Percentiles rank a stretch among this genome's conserved stretches.
phyloP scores from a whole-genome alignment of 768 basidiomycete species.

The Calocybe indica region DNA sequence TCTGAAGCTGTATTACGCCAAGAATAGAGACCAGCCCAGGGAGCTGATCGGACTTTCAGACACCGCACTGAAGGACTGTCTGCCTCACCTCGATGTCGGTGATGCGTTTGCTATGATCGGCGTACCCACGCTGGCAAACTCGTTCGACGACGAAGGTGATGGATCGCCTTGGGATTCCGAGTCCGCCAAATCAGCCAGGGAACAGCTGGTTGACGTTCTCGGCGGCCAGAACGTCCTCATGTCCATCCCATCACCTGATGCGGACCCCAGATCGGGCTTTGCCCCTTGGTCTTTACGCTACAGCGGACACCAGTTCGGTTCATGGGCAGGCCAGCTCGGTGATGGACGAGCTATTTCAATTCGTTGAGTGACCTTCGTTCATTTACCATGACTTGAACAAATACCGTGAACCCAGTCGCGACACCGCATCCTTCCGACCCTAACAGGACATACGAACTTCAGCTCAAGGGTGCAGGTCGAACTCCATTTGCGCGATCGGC shows the following conservation, averaged over 20 bases:
- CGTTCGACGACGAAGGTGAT: constrained; percentile 29
- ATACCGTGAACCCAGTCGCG: constrained; percentile 46
- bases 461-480: constrained; percentile 91
- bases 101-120: constrained; percentile 72
- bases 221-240: constrained; percentile 73
- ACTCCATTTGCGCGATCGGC: constrained; percentile 92
- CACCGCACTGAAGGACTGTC: constrained; percentile 61
- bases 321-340: constrained; percentile 91
- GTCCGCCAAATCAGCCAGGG: constrained; percentile 40
- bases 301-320: constrained; percentile 86
- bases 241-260: constrained; percentile 23
- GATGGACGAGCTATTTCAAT: constrained; percentile 95
- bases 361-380: constrained; percentile 21
- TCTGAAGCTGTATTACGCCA: constrained; percentile 44
- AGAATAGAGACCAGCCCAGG: constrained; percentile 44
- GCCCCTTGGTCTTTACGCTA: constrained; percentile 88
- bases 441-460: constrained; percentile 67
- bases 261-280: constrained; percentile 26
- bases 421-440: constrained; percentile 64
- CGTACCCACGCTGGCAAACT: constrained; percentile 43
- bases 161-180: constrained; percentile 21
- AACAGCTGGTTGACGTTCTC: constrained; percentile 77
- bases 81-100: constrained; percentile 84
- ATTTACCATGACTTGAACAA: not conserved
- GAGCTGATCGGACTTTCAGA: constrained; percentile 71